phyloP scores from a whole-genome alignment of 1,139 yeast genomes.

The Magnusiomyces suaveolens region DNA sequence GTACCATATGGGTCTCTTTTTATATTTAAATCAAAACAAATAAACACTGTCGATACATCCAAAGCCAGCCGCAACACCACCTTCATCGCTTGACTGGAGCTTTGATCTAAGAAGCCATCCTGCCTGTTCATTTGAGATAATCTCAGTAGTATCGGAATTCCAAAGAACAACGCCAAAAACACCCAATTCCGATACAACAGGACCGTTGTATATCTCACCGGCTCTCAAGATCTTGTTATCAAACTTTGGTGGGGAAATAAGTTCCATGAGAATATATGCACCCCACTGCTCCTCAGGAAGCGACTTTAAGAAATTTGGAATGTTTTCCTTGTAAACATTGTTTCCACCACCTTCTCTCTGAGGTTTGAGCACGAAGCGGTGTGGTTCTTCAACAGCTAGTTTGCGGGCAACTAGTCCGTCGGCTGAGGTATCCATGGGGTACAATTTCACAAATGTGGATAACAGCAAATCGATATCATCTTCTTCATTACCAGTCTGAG shows the following conservation, averaged over 20 bases:
- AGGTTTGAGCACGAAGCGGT: slow-evolving; percentile 76
- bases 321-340: slow-evolving; percentile 75
- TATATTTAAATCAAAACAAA: slow-evolving; percentile 23
- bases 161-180: slow-evolving; percentile 77
- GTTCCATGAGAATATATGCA: slow-evolving; percentile 87
- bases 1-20: no score
- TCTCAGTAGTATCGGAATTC: slow-evolving; percentile 50
- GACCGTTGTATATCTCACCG: slow-evolving; percentile 51
- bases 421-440: slow-evolving; percentile 64
- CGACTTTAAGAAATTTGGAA: slow-evolving; percentile 57
- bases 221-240: slow-evolving; percentile 64
- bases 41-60: slow-evolving; percentile 83
- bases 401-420: slow-evolving; percentile 56
- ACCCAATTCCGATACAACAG: slow-evolving; percentile 81
- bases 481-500: slow-evolving; percentile 29
- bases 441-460: slow-evolving; percentile 71
- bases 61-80: slow-evolving; percentile 98
- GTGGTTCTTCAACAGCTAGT: slow-evolving; percentile 59
- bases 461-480: slow-evolving; percentile 31
- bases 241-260: slow-evolving; percentile 65
- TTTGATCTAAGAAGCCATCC: slow-evolving; percentile 89
- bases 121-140: slow-evolving; percentile 49
- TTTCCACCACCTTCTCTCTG: slow-evolving; percentile 97
- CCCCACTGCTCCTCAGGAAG: slow-evolving; percentile 72
- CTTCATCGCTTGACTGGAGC: slow-evolving; percentile 79